phyloP scores from a whole-genome alignment of 2,329 filamentous ascomycete genomes.

The Nemania abortiva region DNA sequence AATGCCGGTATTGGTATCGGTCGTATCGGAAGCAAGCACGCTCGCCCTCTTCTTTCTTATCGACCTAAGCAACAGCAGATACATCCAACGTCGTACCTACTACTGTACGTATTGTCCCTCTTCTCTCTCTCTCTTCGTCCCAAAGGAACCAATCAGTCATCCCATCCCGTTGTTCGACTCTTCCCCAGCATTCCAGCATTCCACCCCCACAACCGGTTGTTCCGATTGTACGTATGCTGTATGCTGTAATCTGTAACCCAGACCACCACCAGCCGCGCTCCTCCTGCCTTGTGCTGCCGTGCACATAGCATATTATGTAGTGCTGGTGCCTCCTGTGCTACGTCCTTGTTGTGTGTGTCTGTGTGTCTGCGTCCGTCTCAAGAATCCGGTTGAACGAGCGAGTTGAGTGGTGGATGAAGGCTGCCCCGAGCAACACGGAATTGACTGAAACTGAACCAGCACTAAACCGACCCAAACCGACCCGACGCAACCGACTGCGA shows the following conservation, averaged over 20 bases:
- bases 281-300: constrained; percentile 8
- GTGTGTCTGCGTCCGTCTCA: not conserved
- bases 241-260: not conserved
- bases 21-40: constrained; percentile 35
- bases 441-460: constrained; percentile 1
- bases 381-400: constrained; percentile 3
- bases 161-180: constrained; percentile 10
- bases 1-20: constrained; percentile 30
- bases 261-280: not conserved
- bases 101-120: constrained; percentile 11
- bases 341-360: constrained; percentile 5
- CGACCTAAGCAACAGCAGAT: too few species aligned
- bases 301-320: constrained; percentile 12
- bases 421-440: not conserved
- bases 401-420: not conserved
- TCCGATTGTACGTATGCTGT: constrained; percentile 22
- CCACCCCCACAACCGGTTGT: constrained; percentile 32
- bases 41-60: constrained; percentile 13
- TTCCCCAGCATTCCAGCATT: constrained; percentile 11
- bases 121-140: too few species aligned
- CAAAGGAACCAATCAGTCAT: not conserved
- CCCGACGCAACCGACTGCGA: not conserved
- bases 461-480: constrained; percentile 6
- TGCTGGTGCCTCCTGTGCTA: constrained; percentile 14
- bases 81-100: not conserved